Evolutionary conservation across 805 yeast species (phyloP), one percentile per base, ranked within the genome.

Genomic region (Trichomonascus vanleenenianus): DNA sequence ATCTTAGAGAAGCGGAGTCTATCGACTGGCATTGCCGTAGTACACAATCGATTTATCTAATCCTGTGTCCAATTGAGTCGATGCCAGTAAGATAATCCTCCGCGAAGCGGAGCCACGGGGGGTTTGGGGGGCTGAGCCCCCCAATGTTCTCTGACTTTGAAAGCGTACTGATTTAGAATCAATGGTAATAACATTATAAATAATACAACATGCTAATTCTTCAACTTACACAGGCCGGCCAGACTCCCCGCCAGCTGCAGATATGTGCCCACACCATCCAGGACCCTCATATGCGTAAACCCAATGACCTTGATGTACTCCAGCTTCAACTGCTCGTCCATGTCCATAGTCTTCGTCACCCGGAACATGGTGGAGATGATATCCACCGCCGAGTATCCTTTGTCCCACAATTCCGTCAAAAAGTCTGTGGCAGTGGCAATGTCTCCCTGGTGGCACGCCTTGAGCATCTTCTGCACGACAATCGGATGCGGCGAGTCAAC

Each of bases 401-500:
- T 85, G 32, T 67, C 71, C 96, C 97, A 91, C 27, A 93, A 70
- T 3, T 73, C 71, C 43, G 76, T 79, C 53, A 93, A 72, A 36
- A 76, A 71, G 9, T 69, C 76, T 10, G 88, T 59, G 1, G 94
- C 81, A 3, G 70, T 76, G 47, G 88, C 94, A 27, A 87, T 73
- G 14, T 74, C 66, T 14, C 70, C 63, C 16, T 58, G 57, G 11
- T 53, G 54, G 46, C 71, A 64, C 1, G 74, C 71, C 31, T 69
- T 63, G 42, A 84, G 62, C 80, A 84, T 81, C 55, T 79, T 79
- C 54, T 78, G 78, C 33, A 93, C 82, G 3, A 85, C 79, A 42
- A 88, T 64, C 0, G 98, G 98, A 65, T 93, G 97, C 2, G 98
- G 98, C 44, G 88, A 83, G 62, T 93, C 98, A 2, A 93, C 97